These are phyloP conservation scores for Globisporangium nodosum DNA, from an alignment of 352 stramenopile genomes.

Conservation along the genomic window DNA sequence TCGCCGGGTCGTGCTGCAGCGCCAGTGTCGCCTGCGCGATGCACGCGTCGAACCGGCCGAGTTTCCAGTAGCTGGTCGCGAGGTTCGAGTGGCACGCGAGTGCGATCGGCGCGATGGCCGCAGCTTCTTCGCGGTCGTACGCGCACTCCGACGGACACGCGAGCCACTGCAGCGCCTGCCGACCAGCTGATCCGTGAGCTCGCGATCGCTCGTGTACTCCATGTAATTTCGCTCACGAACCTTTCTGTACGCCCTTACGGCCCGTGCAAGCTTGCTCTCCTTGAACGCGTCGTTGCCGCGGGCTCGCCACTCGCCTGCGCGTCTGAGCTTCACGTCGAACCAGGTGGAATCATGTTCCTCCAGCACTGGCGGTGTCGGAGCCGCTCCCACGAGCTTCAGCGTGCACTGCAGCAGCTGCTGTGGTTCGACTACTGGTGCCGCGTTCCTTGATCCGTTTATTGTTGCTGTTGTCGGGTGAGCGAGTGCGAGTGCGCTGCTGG, in stretches of 20 bases:
- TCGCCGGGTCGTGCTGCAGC: conserved; percentile 31
- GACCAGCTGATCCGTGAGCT: background rate
- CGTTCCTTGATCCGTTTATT: background rate
- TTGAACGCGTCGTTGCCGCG: conserved; percentile 61
- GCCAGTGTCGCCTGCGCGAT: conserved; percentile 44
- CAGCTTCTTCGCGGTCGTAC: conserved; percentile 33
- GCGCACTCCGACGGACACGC: conserved; percentile 32
- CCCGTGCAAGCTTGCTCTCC: conserved; percentile 19
- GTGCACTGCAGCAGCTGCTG: conserved; percentile 1
- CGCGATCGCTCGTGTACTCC: background rate
- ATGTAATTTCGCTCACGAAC: conserved; percentile 1
- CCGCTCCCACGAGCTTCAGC: background rate
- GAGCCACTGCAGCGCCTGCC: conserved; percentile 47
- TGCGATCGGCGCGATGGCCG: conserved; percentile 24
- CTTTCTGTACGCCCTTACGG: conserved; percentile 35
- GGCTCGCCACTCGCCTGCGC: conserved; percentile 35
- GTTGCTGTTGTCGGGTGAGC: background rate
- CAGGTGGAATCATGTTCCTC: conserved; percentile 12
- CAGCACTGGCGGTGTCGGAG: background rate
- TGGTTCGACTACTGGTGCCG: background rate
- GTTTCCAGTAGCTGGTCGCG: conserved; percentile 57
- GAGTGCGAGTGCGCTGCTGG: background rate
- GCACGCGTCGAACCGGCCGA: conserved; percentile 28
- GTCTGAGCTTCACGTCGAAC: conserved; percentile 46
- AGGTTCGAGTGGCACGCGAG: conserved; percentile 56